A percentile compares a stretch with the other conserved stretches of the same genome.
phyloP scores from a whole-genome alignment of 805 yeast genomes.

The Cyberlindnera misumaiensis region DNA sequence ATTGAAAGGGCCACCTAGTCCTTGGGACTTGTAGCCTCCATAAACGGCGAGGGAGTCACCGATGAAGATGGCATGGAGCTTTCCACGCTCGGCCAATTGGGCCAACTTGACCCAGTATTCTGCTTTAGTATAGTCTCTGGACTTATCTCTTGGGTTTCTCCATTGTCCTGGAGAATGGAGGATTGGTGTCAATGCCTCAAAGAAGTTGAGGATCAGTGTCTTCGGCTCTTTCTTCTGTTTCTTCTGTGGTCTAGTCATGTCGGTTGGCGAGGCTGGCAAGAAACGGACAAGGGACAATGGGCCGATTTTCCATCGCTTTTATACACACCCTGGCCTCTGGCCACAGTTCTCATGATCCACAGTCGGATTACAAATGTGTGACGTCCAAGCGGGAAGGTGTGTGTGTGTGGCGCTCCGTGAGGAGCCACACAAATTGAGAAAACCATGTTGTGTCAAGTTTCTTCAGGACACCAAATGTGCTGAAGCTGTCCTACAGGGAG shows the following conservation, averaged over 20 bases:
- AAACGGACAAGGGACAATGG: too few relatives aligned
- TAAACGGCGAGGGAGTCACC: slow-evolving; percentile 37
- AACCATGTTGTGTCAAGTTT: too few relatives aligned
- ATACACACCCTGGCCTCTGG: too few relatives aligned
- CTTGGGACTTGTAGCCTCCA: slow-evolving; percentile 30
- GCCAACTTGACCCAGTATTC: slow-evolving; percentile 36
- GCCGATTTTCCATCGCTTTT: too few relatives aligned
- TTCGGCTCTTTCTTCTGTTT: slow-evolving; percentile 14
- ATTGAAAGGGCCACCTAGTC: slow-evolving; percentile 29
- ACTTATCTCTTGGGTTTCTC: slow-evolving; percentile 18
- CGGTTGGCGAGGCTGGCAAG: neutral
- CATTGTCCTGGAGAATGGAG: slow-evolving; percentile 21
- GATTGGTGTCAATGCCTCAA: slow-evolving; percentile 17
- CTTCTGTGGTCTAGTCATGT: slow-evolving; percentile 10
- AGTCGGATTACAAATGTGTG: too few relatives aligned
- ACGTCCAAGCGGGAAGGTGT: too few relatives aligned
- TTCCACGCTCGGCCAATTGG: slow-evolving; percentile 32
- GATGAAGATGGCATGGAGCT: slow-evolving; percentile 32
- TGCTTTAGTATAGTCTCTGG: slow-evolving; percentile 15
- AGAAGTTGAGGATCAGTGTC: slow-evolving; percentile 18
- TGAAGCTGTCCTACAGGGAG: too few relatives aligned
- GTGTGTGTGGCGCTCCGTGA: too few relatives aligned
- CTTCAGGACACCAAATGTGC: too few relatives aligned
- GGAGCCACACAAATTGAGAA: too few relatives aligned
- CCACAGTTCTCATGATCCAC: too few relatives aligned